Conservation (phyloP, 2,329 filamentous ascomycete species). For the Aureobasidium sp. region DNA sequence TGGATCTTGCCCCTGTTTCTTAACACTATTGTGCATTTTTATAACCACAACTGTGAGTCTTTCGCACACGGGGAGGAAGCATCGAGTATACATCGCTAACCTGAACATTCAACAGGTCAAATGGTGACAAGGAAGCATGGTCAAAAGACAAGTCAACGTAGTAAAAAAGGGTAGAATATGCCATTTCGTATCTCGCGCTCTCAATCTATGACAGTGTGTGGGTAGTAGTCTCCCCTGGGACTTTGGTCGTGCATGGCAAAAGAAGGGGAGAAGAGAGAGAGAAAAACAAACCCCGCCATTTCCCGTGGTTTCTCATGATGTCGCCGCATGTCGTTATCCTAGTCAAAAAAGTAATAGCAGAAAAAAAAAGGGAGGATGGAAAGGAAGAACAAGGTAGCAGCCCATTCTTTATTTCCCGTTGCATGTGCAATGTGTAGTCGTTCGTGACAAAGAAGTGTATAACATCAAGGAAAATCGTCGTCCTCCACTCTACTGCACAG, state of each 20-base stretch:
- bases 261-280: not conserved
- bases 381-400: not conserved
- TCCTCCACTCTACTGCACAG: slow-evolving; percentile 16
- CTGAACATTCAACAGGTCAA: too few relatives aligned
- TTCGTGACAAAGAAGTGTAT: not conserved
- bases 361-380: not conserved
- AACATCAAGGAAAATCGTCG: not conserved
- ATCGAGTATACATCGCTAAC: too few relatives aligned
- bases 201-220: not conserved
- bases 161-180: not conserved
- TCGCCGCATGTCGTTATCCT: slow-evolving; percentile 9
- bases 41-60: too few relatives aligned
- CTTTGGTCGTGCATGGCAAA: not conserved
- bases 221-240: not conserved
- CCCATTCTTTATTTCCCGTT: not conserved
- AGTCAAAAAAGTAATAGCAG: not conserved
- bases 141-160: too few relatives aligned
- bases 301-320: not conserved
- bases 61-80: too few relatives aligned
- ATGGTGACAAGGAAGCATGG: too few relatives aligned
- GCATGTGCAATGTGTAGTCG: not conserved
- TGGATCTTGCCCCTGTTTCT: too few relatives aligned
- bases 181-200: not conserved
- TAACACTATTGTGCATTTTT: too few relatives aligned
- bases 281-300: not conserved